Evolutionary conservation across 163 green algal genomes (phyloP), one percentile per base, ranked within the genome.

Genomic region (Prototheca wickerhamii): DNA sequence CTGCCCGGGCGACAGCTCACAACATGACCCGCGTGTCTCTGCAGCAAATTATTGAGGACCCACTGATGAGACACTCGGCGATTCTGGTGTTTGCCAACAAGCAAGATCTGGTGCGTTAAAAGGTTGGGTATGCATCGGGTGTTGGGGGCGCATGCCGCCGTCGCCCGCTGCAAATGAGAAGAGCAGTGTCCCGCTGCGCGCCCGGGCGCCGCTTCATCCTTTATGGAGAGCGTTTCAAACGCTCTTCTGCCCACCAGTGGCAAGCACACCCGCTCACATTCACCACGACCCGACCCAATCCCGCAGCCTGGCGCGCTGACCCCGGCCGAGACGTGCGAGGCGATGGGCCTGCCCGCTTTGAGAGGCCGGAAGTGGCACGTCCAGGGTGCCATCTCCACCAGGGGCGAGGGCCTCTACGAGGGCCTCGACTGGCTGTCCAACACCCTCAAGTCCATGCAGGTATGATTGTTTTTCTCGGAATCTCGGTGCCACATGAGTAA

Each of bases 301-400:
- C 15, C 37, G 15, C 46, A 54, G 46, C 46, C 46, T 30, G 46
- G 46, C 64, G 91, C 92, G 5, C 96, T 98, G 87, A 95, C 91
- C 58, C 90, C 92, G 23, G 90, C 91, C 40, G 92, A 98, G 73
- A 95, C 96, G 61, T 96, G 90, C 40, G 87, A 98, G 75, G 95
- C 95, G 76, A 81, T 98, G 54, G 92, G 92, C 34, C 81, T 98
- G 70, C 89, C 95, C 76, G 61, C 62, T 49, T 55, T 72, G 35
- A 67, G 18, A 18, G 60, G 66, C 30, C 58, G 80, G 17, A 86
- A 80, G 53, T 94, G 71, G 71, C 71, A 78, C 53, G 71, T 78
- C 57, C 87, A 95, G 67, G 77, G 80, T 34, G 78, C 87, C 15
- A 73, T 88, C 23, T 85, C 87, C 4, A 90, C 82, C 5, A 63